Evolutionary conservation across 495 filamentous ascomycete species (phyloP).

Genomic region (Cercophora newfieldiana): DNA sequence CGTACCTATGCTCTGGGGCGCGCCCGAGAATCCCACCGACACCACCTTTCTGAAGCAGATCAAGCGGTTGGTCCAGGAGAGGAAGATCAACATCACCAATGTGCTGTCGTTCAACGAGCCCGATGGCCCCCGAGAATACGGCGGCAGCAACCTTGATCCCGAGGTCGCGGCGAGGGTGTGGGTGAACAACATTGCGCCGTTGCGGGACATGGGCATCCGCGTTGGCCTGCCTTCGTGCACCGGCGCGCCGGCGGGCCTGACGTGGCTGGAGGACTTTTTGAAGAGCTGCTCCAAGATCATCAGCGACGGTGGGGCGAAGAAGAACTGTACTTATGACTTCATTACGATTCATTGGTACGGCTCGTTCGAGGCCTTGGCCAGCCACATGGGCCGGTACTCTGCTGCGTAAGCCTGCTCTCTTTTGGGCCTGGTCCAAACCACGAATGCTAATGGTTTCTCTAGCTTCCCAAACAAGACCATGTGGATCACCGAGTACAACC

Average conservation of each 20-base stretch:
- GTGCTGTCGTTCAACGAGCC: constrained; percentile 78
- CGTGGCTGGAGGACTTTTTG: constrained; percentile 66
- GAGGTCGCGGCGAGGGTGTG: constrained; percentile 61
- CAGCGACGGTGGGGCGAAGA: constrained; percentile 33
- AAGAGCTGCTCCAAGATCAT: constrained; percentile 48
- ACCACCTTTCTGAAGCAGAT: constrained; percentile 59
- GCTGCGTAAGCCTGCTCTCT: constrained; percentile 40
- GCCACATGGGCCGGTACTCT: constrained; percentile 63
- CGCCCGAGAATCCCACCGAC: constrained; percentile 41
- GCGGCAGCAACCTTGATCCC: constrained; percentile 60
- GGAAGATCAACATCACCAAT: constrained; percentile 60
- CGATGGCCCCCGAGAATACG: constrained; percentile 51
- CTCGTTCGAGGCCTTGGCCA: constrained; percentile 69
- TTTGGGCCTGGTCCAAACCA: neutral
- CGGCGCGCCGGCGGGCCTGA: constrained; percentile 53
- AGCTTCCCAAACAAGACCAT: constrained; percentile 60
- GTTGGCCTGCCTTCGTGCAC: constrained; percentile 62
- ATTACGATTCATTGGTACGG: constrained; percentile 78
- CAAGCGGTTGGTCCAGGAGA: constrained; percentile 44
- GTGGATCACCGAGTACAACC: constrained; percentile 75
- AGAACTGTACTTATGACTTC: constrained; percentile 68
- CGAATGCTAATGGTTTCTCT: neutral
- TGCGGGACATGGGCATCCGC: constrained; percentile 56
- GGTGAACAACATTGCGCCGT: constrained; percentile 65
- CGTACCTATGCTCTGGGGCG: constrained; percentile 81